A percentile compares a stretch with the other conserved stretches of the same genome.
phyloP scores from a whole-genome alignment of 2,329 filamentous ascomycete species.

The Periglandula ipomoeae region DNA sequence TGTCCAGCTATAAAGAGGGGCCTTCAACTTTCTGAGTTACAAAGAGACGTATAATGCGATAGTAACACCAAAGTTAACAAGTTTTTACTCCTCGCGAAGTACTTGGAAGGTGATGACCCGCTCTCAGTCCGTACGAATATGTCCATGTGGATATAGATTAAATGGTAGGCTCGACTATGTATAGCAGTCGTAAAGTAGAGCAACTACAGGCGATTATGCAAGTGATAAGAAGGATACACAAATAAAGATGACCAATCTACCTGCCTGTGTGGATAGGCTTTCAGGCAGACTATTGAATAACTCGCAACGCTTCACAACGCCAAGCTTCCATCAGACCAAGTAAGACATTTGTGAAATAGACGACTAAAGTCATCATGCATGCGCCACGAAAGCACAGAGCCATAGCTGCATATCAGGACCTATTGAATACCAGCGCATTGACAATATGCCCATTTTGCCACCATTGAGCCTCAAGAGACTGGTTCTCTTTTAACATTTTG shows the following conservation, averaged over 20 bases:
- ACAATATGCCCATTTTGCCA: constrained; percentile 70
- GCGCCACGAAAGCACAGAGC: not conserved
- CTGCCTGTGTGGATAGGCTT: no score
- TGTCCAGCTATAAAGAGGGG: not conserved
- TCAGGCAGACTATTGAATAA: not conserved
- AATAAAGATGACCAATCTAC: not conserved
- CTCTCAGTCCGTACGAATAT: no score
- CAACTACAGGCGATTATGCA: no score
- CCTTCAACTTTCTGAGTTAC: not conserved
- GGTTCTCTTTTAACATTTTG: constrained; percentile 62
- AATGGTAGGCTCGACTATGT: no score
- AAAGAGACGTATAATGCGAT: not conserved
- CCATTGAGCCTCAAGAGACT: constrained; percentile 57
- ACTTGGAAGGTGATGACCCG: not conserved
- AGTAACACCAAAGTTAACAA: not conserved
- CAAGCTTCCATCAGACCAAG: not conserved
- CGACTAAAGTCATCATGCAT: not conserved
- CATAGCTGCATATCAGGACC: constrained; percentile 17
- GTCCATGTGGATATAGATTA: no score
- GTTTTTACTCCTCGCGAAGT: not conserved
- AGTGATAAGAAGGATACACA: not conserved
- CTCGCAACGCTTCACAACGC: not conserved
- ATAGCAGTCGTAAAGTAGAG: no score
- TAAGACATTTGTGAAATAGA: not conserved
- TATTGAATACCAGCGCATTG: constrained; percentile 62